Percentiles rank a stretch among this genome's conserved stretches.
These are phyloP conservation scores for Verticillium nonalfalfae DNA, from an alignment of 2,329 filamentous ascomycete genomes.

Conservation along the genomic window DNA sequence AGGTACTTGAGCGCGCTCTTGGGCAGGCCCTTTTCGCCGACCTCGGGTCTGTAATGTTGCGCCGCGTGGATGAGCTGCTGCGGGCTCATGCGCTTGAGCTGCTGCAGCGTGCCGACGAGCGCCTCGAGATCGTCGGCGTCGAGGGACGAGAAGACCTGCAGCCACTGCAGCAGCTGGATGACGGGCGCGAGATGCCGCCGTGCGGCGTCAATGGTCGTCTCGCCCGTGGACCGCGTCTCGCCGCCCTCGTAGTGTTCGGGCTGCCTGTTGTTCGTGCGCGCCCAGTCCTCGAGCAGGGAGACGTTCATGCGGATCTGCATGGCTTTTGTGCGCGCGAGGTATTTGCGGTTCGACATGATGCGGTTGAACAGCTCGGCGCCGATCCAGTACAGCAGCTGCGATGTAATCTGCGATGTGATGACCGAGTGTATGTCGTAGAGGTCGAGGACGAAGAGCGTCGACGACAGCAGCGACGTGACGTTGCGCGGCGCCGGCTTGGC, in stretches of 20 bases:
- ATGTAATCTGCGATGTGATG: conserved; percentile 84
- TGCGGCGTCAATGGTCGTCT: conserved; percentile 79
- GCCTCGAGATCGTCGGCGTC: conserved; percentile 80
- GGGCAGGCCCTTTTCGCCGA: conserved; percentile 85
- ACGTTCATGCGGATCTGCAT: conserved; percentile 99
- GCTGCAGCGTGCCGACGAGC: conserved; percentile 80
- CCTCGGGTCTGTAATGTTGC: conserved; percentile 88
- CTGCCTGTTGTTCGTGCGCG: conserved; percentile 83
- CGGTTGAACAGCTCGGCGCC: conserved; percentile 95
- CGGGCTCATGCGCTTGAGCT: conserved; percentile 76
- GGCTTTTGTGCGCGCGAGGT: conserved; percentile 90
- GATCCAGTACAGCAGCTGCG: conserved; percentile 93
- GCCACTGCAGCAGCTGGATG: conserved; percentile 92
- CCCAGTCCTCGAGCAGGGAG: conserved; percentile 93
- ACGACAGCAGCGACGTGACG: conserved; percentile 90
- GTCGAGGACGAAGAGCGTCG: conserved; percentile 92
- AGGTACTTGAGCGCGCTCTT: conserved; percentile 88
- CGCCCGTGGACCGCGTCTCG: conserved; percentile 76
- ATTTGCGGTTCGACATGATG: conserved; percentile 93
- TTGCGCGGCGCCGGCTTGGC: conserved; percentile 91
- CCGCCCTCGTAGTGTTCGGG: conserved; percentile 95
- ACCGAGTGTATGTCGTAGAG: conserved; percentile 99
- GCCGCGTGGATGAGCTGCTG: conserved; percentile 89
- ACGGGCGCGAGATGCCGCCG: conserved; percentile 81
- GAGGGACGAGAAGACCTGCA: conserved; percentile 94